phyloP scores from a whole-genome alignment of 108 stramenopile species.

The Fistulifera pelliculosa region DNA sequence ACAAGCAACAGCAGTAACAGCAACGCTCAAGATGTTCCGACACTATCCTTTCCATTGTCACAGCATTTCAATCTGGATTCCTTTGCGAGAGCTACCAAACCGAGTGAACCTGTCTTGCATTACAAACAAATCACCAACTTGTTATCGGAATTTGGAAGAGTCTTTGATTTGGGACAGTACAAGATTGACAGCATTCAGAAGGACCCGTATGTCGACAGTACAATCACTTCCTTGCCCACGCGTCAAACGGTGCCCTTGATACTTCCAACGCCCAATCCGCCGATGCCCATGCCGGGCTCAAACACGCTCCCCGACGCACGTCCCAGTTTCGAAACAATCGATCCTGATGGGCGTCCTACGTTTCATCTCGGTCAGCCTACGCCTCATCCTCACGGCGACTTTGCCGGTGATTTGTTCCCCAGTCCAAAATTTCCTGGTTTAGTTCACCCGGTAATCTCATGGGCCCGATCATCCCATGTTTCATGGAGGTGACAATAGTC shows the following conservation, averaged over 20 bases:
- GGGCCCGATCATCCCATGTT: constrained; percentile 82
- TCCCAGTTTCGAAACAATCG: constrained; percentile 10
- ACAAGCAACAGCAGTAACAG: constrained; percentile 7
- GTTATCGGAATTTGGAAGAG: constrained; percentile 35
- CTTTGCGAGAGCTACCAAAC: constrained; percentile 28
- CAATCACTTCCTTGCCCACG: background rate
- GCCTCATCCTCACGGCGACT: constrained; percentile 35
- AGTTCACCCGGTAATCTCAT: constrained; percentile 55
- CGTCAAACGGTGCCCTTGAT: too few species aligned
- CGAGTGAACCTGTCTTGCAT: constrained; percentile 46
- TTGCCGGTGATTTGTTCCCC: constrained; percentile 62
- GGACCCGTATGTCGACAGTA: background rate
- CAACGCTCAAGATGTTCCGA: constrained; percentile 19
- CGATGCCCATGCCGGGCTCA: background rate
- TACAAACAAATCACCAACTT: constrained; percentile 47
- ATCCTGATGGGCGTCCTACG: background rate
- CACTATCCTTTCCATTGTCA: constrained; percentile 30
- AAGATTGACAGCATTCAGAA: constrained; percentile 4
- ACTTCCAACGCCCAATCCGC: constrained; percentile 1
- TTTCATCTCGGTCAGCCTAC: background rate
- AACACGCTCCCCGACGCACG: constrained; percentile 29
- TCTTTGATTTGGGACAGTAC: constrained; percentile 42
- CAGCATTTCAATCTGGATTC: constrained; percentile 65
- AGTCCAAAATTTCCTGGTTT: background rate
- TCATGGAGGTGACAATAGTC: constrained; percentile 12